phyloP scores from a whole-genome alignment of 768 basidiomycete species.

The Lentinula guzmanii region DNA sequence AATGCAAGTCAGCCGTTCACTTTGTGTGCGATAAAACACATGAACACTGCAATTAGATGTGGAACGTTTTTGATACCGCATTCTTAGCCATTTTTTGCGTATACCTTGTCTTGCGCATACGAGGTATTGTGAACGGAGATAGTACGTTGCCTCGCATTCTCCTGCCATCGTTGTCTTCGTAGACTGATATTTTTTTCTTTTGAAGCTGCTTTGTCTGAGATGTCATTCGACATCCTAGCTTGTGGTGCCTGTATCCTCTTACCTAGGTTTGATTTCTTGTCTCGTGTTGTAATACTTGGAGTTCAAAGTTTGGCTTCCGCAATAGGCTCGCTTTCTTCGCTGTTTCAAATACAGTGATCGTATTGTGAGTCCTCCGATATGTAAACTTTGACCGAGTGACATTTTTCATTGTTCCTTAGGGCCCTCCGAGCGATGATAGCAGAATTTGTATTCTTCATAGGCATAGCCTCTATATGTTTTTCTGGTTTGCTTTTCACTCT shows the following conservation, averaged over 20 bases:
- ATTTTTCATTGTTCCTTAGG: constrained; percentile 25
- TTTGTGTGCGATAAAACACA: not conserved
- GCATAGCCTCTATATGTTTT: constrained; percentile 73
- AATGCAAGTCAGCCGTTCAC: constrained; percentile 43
- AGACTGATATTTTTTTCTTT: constrained; percentile 7
- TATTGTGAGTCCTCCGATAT: constrained; percentile 47
- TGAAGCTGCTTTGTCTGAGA: constrained; percentile 39
- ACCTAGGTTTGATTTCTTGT: constrained; percentile 43
- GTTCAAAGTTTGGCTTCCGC: constrained; percentile 1
- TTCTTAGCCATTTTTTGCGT: constrained; percentile 66
- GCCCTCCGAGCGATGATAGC: constrained; percentile 78
- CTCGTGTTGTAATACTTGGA: not conserved
- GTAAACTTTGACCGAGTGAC: not conserved
- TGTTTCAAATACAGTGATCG: constrained; percentile 70
- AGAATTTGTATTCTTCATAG: constrained; percentile 75
- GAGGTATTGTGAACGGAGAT: constrained; percentile 51
- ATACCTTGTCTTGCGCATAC: constrained; percentile 60
- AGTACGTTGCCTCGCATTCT: constrained; percentile 27
- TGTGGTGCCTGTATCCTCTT: constrained; percentile 84
- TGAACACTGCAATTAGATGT: constrained; percentile 47
- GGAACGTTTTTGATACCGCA: constrained; percentile 84
- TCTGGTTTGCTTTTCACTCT: constrained; percentile 65
- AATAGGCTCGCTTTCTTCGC: constrained; percentile 72
- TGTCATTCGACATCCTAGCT: constrained; percentile 79
- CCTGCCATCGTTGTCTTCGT: not conserved